Evolutionary conservation across 345 rosid genomes (phyloP).

Genomic region (Theobroma cacao): DNA sequence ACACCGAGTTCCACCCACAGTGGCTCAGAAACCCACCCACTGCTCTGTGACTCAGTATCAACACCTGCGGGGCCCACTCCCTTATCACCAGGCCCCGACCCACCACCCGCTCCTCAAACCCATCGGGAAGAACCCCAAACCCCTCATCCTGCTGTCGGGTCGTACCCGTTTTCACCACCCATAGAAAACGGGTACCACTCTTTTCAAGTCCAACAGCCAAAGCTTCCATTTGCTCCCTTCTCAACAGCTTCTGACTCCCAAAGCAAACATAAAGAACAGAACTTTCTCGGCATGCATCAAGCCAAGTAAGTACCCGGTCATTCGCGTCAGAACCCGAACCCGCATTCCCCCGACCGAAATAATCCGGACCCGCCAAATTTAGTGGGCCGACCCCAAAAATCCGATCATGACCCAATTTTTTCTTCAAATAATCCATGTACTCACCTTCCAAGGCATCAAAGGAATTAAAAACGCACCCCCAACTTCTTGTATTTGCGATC

Average conservation of each 20-base stretch:
- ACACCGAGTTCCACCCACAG: constrained; percentile 79
- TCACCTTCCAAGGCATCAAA: constrained; percentile 43
- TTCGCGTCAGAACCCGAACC: not conserved
- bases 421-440: constrained; percentile 34
- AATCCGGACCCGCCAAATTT: constrained; percentile 32
- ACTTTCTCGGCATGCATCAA: constrained; percentile 44
- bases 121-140: constrained; percentile 32
- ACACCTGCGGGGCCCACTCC: constrained; percentile 66
- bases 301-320: constrained; percentile 39
- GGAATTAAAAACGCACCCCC: constrained; percentile 49
- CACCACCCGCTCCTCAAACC: constrained; percentile 43
- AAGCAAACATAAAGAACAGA: constrained; percentile 66
- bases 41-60: constrained; percentile 46
- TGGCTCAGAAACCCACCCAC: constrained; percentile 70
- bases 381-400: constrained; percentile 63
- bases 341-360: not conserved
- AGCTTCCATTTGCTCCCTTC: constrained; percentile 41
- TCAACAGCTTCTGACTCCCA: constrained; percentile 57
- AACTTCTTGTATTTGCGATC: constrained; percentile 32
- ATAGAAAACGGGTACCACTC: constrained; percentile 49
- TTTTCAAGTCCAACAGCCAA: constrained; percentile 53
- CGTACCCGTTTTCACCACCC: constrained; percentile 51
- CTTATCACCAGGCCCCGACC: constrained; percentile 41
- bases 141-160: constrained; percentile 16
- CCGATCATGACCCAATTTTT: constrained; percentile 38